Evolutionary conservation across 768 basidiomycete genomes (phyloP).

Genomic region (Coprinopsis marcescibilis): DNA sequence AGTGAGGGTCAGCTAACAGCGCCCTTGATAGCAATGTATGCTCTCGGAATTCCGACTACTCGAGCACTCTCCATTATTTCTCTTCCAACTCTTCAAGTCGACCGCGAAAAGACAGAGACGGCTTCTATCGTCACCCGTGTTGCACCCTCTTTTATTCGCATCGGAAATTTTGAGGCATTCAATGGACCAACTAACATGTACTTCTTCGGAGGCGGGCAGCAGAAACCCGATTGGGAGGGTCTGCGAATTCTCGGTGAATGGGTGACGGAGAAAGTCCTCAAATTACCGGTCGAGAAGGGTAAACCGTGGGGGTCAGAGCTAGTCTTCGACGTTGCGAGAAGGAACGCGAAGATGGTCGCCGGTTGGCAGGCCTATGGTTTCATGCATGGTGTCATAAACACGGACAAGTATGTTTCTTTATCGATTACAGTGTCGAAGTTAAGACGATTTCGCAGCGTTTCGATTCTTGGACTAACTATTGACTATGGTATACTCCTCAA

Average conservation of each 20-base stretch:
- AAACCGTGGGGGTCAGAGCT: constrained; percentile 67
- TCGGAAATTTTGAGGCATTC: constrained; percentile 86
- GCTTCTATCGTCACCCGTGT: constrained; percentile 75
- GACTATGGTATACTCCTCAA: no score
- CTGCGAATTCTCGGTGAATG: constrained; percentile 73
- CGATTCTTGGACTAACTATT: constrained; percentile 69
- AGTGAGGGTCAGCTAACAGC: background rate
- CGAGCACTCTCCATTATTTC: constrained; percentile 78
- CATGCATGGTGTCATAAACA: constrained; percentile 97
- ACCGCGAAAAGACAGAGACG: constrained; percentile 67
- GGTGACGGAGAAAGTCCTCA: constrained; percentile 58
- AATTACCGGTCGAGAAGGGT: constrained; percentile 37
- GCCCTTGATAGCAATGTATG: constrained; percentile 40
- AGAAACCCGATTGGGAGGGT: constrained; percentile 67
- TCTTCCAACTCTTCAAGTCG: constrained; percentile 66
- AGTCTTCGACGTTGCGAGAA: constrained; percentile 69
- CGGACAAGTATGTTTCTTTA: constrained; percentile 68
- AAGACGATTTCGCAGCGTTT: constrained; percentile 41
- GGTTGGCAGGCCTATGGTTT: constrained; percentile 94
- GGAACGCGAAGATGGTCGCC: constrained; percentile 91
- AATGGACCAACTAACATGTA: constrained; percentile 61
- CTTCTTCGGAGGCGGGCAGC: constrained; percentile 76
- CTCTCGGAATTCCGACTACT: constrained; percentile 83
- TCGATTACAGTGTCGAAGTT: background rate
- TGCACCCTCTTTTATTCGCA: constrained; percentile 86